These are phyloP conservation scores for Chrysopogon serrulatus DNA, from an alignment of 176 grass and related monocot species.

Conservation along the genomic window DNA sequence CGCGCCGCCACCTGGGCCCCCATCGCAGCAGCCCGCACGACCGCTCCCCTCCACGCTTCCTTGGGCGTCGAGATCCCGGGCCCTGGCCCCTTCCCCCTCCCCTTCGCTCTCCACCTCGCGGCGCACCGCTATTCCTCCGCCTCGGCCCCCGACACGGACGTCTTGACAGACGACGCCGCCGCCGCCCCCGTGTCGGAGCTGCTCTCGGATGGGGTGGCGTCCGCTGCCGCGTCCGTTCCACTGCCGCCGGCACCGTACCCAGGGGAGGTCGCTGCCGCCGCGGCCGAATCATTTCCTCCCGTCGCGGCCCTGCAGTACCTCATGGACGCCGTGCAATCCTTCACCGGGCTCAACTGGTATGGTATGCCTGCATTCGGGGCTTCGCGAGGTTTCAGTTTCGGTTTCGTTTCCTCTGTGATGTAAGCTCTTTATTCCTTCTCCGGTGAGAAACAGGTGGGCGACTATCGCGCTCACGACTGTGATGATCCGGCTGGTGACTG, in stretches of 20 bases:
- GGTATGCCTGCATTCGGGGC: neutral
- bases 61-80: neutral
- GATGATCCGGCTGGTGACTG: constrained; percentile 44
- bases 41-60: neutral
- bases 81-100: neutral
- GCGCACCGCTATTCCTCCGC: constrained; percentile 17
- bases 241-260: constrained; percentile 36
- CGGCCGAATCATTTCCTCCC: constrained; percentile 51
- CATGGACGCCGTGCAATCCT: constrained; percentile 52
- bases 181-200: neutral
- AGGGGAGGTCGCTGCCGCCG: constrained; percentile 76
- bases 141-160: neutral
- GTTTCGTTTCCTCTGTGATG: neutral
- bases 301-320: constrained; percentile 68
- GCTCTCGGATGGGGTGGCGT: constrained; percentile 24
- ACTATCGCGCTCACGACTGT: constrained; percentile 64
- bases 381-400: neutral
- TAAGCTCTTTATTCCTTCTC: neutral
- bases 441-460: constrained; percentile 58
- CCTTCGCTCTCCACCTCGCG: constrained; percentile 26
- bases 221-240: constrained; percentile 1
- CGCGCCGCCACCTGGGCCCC: neutral
- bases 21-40: neutral
- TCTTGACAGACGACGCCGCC: constrained; percentile 26
- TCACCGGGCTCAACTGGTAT: constrained; percentile 85